Evolutionary conservation across 176 grass and related monocot genomes (phyloP).

Genomic region (Triticum dicoccoides): DNA sequence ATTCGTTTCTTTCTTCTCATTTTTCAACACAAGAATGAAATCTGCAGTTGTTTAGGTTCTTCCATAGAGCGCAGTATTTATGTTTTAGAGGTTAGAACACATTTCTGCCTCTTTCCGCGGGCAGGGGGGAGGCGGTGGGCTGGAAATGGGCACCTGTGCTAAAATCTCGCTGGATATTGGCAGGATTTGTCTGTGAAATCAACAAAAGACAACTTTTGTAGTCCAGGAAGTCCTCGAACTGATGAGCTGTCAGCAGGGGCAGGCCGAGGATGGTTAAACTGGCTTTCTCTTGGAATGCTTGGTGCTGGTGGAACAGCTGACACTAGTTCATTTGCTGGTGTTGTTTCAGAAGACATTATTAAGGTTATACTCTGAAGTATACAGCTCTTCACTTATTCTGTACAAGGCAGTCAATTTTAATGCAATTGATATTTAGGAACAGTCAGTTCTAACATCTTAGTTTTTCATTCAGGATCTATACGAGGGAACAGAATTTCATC

Average conservation of each 20-base stretch:
- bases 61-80: not conserved
- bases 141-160: not conserved
- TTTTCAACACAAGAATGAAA: conserved; percentile 13
- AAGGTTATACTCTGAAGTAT: conserved; percentile 49
- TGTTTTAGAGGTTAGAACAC: not conserved
- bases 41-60: not conserved
- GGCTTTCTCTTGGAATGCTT: conserved; percentile 98
- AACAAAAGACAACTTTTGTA: conserved; percentile 41
- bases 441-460: conserved; percentile 11
- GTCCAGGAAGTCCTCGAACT: conserved; percentile 54
- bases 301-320: conserved; percentile 92
- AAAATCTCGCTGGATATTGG: conserved; percentile 31
- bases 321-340: conserved; percentile 84
- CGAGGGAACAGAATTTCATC: conserved; percentile 92
- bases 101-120: not conserved
- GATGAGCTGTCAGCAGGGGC: conserved; percentile 55
- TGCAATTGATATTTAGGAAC: conserved; percentile 31
- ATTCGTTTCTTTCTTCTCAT: conserved; percentile 1
- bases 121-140: not conserved
- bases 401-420: not conserved
- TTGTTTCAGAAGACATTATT: conserved; percentile 97
- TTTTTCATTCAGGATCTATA: conserved; percentile 82
- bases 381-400: conserved; percentile 9
- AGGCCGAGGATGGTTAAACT: conserved; percentile 86
- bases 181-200: conserved; percentile 69